phyloP scores from a whole-genome alignment of 2,329 filamentous ascomycete genomes.

The Incumbomyces lentus region DNA sequence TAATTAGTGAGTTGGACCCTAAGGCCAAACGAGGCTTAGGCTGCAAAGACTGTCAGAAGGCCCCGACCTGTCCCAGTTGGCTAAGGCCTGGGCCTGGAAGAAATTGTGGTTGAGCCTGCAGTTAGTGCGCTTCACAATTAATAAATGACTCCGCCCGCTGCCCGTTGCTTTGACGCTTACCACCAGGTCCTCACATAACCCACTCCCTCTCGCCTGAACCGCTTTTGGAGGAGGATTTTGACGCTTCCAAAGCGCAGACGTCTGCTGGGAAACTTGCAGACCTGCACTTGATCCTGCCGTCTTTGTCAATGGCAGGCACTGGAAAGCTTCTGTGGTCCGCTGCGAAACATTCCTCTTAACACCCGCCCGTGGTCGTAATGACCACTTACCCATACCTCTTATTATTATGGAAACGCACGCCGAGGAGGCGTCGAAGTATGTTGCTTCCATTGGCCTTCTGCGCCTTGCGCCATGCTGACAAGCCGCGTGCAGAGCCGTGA shows the following conservation, averaged over 20 bases:
- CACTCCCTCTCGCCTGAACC: neutral
- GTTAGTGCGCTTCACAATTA: too few species aligned
- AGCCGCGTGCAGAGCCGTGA: slow-evolving; percentile 27
- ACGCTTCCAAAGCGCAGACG: neutral
- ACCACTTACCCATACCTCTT: slow-evolving; percentile 11
- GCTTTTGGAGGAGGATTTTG: neutral
- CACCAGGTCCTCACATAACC: neutral
- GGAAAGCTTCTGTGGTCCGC: slow-evolving; percentile 11
- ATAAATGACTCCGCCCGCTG: too few species aligned
- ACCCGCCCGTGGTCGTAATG: slow-evolving; percentile 17
- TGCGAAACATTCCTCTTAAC: slow-evolving; percentile 17
- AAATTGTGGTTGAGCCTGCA: too few species aligned
- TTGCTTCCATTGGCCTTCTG: slow-evolving; percentile 8
- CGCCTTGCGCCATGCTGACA: slow-evolving; percentile 1
- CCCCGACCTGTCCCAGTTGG: too few species aligned
- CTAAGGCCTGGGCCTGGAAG: too few species aligned
- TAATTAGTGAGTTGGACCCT: too few species aligned
- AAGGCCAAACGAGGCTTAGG: too few species aligned
- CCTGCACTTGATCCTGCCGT: neutral
- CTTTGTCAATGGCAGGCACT: slow-evolving; percentile 14
- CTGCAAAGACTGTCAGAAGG: too few species aligned
- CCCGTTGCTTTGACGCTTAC: neutral
- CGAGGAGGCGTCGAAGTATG: slow-evolving; percentile 45
- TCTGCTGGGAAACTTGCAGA: slow-evolving; percentile 9
- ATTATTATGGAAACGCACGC: slow-evolving; percentile 19